These are phyloP conservation scores for Naganishia randhawae DNA, from an alignment of 768 basidiomycete species.

Conservation along the genomic window DNA sequence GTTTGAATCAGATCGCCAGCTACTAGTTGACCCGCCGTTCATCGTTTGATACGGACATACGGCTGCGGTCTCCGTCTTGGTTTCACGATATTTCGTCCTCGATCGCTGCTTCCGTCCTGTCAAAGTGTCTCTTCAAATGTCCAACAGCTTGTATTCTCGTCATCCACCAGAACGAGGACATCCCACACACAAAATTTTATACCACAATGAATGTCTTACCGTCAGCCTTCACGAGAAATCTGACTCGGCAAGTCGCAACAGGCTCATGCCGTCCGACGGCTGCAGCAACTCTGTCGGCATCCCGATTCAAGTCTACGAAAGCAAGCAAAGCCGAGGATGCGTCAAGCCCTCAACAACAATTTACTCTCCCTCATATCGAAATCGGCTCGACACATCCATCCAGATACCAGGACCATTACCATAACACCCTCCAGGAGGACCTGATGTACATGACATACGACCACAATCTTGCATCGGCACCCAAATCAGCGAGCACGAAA, in stretches of 20 bases:
- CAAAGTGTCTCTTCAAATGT: neutral
- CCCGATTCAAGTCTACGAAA: conserved; percentile 17
- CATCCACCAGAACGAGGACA: neutral
- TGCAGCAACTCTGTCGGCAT: conserved; percentile 3
- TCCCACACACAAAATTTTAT: neutral
- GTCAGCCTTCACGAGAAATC: conserved; percentile 4
- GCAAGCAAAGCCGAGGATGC: neutral
- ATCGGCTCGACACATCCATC: conserved; percentile 53
- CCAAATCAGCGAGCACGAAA: conserved; percentile 51
- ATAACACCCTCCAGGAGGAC: conserved; percentile 74
- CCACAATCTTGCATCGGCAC: conserved; percentile 54
- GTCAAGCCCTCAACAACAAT: conserved; percentile 16
- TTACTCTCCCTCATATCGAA: conserved; percentile 43
- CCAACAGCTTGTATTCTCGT: neutral
- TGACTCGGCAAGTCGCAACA: conserved; percentile 3
- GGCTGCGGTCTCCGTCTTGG: neutral
- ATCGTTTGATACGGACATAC: neutral
- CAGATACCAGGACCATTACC: conserved; percentile 78
- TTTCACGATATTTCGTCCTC: conserved; percentile 11
- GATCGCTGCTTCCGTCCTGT: conserved; percentile 6
- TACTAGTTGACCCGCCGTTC: too few relatives aligned
- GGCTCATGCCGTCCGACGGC: conserved; percentile 3
- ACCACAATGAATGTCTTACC: conserved; percentile 17
- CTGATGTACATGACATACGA: conserved; percentile 92
- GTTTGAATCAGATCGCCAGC: too few relatives aligned